Evolutionary conservation across 345 rosid genomes (phyloP).

Genomic region (Citrus maxima): DNA sequence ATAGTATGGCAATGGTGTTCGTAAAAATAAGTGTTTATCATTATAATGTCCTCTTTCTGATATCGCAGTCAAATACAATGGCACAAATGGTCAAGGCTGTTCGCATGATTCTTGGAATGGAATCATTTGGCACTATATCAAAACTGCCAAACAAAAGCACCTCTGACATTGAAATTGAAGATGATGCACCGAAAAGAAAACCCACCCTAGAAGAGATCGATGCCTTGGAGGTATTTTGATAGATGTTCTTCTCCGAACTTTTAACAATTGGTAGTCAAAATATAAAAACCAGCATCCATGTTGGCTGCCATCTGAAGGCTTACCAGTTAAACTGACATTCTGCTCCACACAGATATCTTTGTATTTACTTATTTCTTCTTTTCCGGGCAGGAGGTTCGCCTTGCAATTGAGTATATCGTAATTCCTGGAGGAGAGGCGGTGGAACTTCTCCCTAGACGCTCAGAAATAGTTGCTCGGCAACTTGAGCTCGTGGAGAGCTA

Average conservation of each 20-base stretch:
- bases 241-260: too few species aligned
- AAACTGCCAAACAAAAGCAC: conserved; percentile 34
- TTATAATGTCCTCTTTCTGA: background rate
- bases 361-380: conserved; percentile 9
- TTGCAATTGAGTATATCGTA: conserved; percentile 88
- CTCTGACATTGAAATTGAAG: conserved; percentile 69
- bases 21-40: background rate
- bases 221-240: conserved; percentile 73
- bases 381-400: conserved; percentile 69
- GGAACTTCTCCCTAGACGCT: conserved; percentile 90
- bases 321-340: background rate
- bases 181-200: conserved; percentile 80
- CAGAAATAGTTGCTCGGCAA: conserved; percentile 79
- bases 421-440: conserved; percentile 95
- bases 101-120: conserved; percentile 79
- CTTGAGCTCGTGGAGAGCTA: conserved; percentile 92
- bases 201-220: conserved; percentile 96
- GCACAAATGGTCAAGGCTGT: conserved; percentile 97
- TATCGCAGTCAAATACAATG: conserved; percentile 83
- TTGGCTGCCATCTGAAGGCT: background rate
- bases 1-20: background rate
- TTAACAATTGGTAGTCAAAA: background rate
- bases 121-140: conserved; percentile 46
- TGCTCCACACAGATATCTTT: background rate
- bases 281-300: background rate